These are phyloP conservation scores for Borovskyia barvae DNA, from an alignment of 208 protist species.

Conservation along the genomic window DNA sequence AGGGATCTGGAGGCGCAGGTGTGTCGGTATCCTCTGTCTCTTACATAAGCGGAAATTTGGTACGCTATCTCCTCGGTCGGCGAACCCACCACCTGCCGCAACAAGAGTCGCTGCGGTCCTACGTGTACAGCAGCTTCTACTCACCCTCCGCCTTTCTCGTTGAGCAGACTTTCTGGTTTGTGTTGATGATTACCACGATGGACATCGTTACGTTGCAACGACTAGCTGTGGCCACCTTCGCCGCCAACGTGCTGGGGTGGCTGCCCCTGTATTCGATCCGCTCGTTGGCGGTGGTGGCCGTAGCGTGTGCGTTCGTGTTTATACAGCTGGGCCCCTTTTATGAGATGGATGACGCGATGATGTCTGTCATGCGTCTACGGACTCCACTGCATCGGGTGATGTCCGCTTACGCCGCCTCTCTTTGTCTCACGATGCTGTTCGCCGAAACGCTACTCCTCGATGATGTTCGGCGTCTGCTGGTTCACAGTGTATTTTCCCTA, in stretches of 20 bases:
- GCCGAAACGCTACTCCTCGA: constrained; percentile 26
- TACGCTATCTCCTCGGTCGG: constrained; percentile 23
- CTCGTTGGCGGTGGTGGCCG: constrained; percentile 5
- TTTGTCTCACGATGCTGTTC: constrained; percentile 32
- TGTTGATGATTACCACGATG: neutral
- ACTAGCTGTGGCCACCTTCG: constrained; percentile 22
- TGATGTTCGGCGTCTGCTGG: constrained; percentile 19
- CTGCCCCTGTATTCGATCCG: constrained; percentile 18
- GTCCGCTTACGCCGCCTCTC: constrained; percentile 35
- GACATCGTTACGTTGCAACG: constrained; percentile 28
- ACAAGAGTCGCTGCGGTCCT: constrained; percentile 27
- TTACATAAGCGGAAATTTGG: constrained; percentile 9
- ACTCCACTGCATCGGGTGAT: constrained; percentile 5
- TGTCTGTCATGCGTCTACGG: constrained; percentile 7
- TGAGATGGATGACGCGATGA: constrained; percentile 15
- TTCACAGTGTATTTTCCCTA: constrained; percentile 13
- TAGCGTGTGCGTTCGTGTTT: constrained; percentile 9
- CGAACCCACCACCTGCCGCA: constrained; percentile 3
- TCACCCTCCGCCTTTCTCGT: constrained; percentile 31
- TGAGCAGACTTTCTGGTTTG: constrained; percentile 36
- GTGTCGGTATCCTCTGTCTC: neutral
- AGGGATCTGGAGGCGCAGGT: neutral
- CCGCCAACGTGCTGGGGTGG: constrained; percentile 18
- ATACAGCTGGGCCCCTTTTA: constrained; percentile 21
- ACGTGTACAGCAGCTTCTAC: constrained; percentile 28